Evolutionary conservation across 345 rosid genomes (phyloP), one percentile per base, ranked within the genome.

Genomic region (Acer campestre): DNA sequence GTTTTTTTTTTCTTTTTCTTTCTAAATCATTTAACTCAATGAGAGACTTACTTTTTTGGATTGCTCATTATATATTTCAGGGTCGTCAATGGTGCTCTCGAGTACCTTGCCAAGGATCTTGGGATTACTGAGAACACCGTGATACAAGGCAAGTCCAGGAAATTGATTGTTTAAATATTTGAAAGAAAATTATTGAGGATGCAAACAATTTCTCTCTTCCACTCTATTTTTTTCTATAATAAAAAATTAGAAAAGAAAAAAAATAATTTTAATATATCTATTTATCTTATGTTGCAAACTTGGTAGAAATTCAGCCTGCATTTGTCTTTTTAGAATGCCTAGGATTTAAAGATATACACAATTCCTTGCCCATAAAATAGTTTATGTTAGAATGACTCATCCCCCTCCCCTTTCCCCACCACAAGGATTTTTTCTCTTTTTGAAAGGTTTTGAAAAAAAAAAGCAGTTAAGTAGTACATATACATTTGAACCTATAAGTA

Each of bases 61-160:
- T 66, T 14, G 2, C 64, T 49, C 13, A 42, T 71, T 70, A 16
- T 61, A 38, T 80, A 22, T 66, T 85, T 71, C 87, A 96, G 99
- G 86, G 98, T 96, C 42, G 98, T 96, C 74, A 96, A 96, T 81
- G 97, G 99, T 31, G 93, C 99, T 66, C 95, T 96, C 56, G 98
- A 96, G 69, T 96, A 92, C 85, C 96, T 96, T 66, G 88, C 98
- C 68, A 90, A 88, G 90, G 98, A 96, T 88, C 99, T 96, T 80
- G 98, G 94, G 40, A 90, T 96, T 72, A 89, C 88, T 29, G 93
- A 96, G 67, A 96, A 96, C 79, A 75, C 97, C 48, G 98, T 87
- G 31, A 62, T 94, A 77, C 98, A 96, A 91, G 99, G 99, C 88
- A 86, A 81, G 92, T 77, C 17, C 75, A 44, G 35, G 76, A 38